A percentile compares a stretch with the other conserved stretches of the same genome.
These are phyloP conservation scores for Erythrophleum fordii DNA, from an alignment of 306 rosid genomes.

Conservation along the genomic window DNA sequence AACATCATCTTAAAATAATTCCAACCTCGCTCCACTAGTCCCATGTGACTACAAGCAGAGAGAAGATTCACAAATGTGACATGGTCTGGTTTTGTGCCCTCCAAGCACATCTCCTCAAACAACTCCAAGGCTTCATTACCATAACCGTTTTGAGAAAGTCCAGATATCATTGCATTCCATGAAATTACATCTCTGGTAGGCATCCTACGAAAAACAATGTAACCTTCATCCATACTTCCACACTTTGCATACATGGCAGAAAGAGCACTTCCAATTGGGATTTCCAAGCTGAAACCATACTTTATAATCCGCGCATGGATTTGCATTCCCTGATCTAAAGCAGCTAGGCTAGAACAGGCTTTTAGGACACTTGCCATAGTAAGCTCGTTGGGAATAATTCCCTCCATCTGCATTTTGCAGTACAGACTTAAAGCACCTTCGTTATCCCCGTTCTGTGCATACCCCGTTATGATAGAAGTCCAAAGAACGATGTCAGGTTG, in stretches of 20 bases:
- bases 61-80: conserved; percentile 79
- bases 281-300: conserved; percentile 68
- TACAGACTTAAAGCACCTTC: conserved; percentile 75
- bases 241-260: conserved; percentile 89
- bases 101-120: conserved; percentile 74
- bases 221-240: conserved; percentile 75
- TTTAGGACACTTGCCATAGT: conserved; percentile 80
- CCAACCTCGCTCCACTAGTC: conserved; percentile 73
- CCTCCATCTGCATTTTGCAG: conserved; percentile 72
- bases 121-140: conserved; percentile 73
- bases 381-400: conserved; percentile 70
- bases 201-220: conserved; percentile 68
- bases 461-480: conserved; percentile 90
- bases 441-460: conserved; percentile 71
- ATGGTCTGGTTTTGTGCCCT: conserved; percentile 65
- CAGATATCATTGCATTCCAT: conserved; percentile 96
- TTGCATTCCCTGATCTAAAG: conserved; percentile 90
- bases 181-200: conserved; percentile 67
- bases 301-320: conserved; percentile 69
- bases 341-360: conserved; percentile 82
- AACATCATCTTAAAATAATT: conserved; percentile 73
- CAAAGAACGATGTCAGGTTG: conserved; percentile 83
- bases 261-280: conserved; percentile 89
- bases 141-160: conserved; percentile 78
- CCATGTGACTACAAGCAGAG: conserved; percentile 90